Base-by-base conservation (phyloP, 2,329 filamentous ascomycete species). In the Xylariales sp. region DNA sequence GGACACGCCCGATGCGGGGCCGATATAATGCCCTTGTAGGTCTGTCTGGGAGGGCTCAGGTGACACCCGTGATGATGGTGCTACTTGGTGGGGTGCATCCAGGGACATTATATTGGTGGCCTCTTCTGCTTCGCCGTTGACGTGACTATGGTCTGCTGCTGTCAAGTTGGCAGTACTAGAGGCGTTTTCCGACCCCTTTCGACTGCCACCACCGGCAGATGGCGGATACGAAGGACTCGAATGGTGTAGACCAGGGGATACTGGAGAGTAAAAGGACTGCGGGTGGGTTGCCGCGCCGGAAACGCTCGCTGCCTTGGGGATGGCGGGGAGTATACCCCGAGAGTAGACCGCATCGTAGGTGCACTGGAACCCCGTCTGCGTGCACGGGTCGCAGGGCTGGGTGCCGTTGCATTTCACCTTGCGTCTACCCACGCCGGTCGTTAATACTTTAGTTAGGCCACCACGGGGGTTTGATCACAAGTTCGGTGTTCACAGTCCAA, bases 261-360 rank as follows among this genome's bases (percentile, higher is more conserved):
- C n/a, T n/a, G n/a, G n/a, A n/a, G n/a, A n/a, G n/a, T n/a, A n/a
- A n/a, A n/a, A n/a, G n/a, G n/a, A n/a, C n/a, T n/a, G n/a, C n/a
- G n/a, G n/a, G n/a, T n/a, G n/a, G n/a, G n/a, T n/a, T n/a, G n/a
- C n/a, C n/a, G n/a, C n/a, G n/a, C n/a, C n/a, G n/a, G n/a, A n/a
- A n/a, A n/a, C 37, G 28, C 37, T 32, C 30, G 31, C 29, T 38
- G 37, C 34, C 23, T 33, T 13, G 29, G 16, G 50, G 25, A 69
- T 55, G 20, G 62, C 59, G 6, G 68, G 66, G 23, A 66, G 41
- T 44, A 67, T 56, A 5, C 68, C 68, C 43, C 72, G 56, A 14
- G 63, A 67, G 46, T 76, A 76, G 0, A 62, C 60, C 15, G 71
- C 69, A 17, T 66, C 65, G 45, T 70, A 76, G 14, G 68, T 67